phyloP scores from a whole-genome alignment of 2,329 filamentous ascomycete genomes.

The Arthrobotrys sinensis region DNA sequence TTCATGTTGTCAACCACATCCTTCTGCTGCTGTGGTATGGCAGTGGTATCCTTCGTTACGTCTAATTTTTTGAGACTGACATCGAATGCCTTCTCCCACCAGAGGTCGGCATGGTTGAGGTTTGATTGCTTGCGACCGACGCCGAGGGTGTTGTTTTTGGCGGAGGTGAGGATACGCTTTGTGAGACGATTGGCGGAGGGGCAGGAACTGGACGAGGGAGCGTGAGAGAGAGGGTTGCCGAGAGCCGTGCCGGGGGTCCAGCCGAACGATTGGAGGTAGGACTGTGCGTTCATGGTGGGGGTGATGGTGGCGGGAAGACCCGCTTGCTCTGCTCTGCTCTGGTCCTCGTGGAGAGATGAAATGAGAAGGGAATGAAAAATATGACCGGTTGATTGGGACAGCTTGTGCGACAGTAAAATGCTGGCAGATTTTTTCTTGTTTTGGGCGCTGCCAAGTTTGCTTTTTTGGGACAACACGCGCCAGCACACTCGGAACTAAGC shows the following conservation, averaged over 20 bases:
- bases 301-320: too few species aligned
- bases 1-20: slow-evolving; percentile 57
- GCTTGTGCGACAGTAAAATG: slow-evolving; percentile 12
- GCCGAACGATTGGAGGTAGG: slow-evolving; percentile 58
- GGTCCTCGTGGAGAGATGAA: too few species aligned
- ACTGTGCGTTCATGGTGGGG: slow-evolving; percentile 53
- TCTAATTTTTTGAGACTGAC: slow-evolving; percentile 58
- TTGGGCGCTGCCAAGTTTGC: slow-evolving; percentile 4
- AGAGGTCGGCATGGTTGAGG: slow-evolving; percentile 59
- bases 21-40: slow-evolving; percentile 27
- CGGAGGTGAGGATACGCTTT: slow-evolving; percentile 52
- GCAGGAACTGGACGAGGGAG: slow-evolving; percentile 25
- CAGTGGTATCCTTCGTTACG: slow-evolving; percentile 50
- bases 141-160: slow-evolving; percentile 59
- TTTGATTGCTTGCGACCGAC: slow-evolving; percentile 58
- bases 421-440: slow-evolving; percentile 9
- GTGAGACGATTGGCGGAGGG: slow-evolving; percentile 38
- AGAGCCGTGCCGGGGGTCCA: slow-evolving; percentile 58
- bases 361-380: neutral
- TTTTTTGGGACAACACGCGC: slow-evolving; percentile 37
- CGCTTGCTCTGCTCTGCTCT: too few species aligned
- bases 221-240: slow-evolving; percentile 56
- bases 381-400: neutral
- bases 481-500: slow-evolving; percentile 51
- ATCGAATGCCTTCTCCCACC: slow-evolving; percentile 60